Evolutionary conservation across 805 yeast species (phyloP).

Genomic region (Ogataea sp.): DNA sequence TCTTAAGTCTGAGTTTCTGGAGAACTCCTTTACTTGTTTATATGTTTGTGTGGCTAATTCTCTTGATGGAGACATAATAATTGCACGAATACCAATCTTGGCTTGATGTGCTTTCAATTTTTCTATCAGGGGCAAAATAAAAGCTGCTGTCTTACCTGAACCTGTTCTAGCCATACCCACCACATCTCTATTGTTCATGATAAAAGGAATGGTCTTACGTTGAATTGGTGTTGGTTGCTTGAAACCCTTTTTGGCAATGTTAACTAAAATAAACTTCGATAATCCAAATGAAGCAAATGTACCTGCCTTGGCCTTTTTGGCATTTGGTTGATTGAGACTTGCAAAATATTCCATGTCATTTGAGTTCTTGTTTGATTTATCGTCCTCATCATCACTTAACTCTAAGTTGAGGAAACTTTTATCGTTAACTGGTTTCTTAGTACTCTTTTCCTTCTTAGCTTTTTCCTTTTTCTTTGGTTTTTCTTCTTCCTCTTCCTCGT

Average conservation of each 20-base stretch:
- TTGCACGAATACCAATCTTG: slow-evolving; percentile 81
- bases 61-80: slow-evolving; percentile 89
- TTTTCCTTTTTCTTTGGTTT: slow-evolving; percentile 19
- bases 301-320: slow-evolving; percentile 63
- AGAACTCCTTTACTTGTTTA: slow-evolving; percentile 81
- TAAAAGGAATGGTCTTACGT: slow-evolving; percentile 87
- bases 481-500: slow-evolving; percentile 25
- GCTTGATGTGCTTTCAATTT: slow-evolving; percentile 77
- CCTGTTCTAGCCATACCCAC: slow-evolving; percentile 99
- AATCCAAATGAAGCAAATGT: slow-evolving; percentile 88
- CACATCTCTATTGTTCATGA: slow-evolving; percentile 82
- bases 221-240: slow-evolving; percentile 97
- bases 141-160: slow-evolving; percentile 98
- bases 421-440: slow-evolving; percentile 2
- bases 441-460: slow-evolving; percentile 9
- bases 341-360: slow-evolving; percentile 27
- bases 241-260: slow-evolving; percentile 78
- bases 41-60: slow-evolving; percentile 92
- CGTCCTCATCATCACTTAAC: slow-evolving; percentile 35
- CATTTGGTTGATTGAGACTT: slow-evolving; percentile 21
- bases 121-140: slow-evolving; percentile 83
- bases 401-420: slow-evolving; percentile 25
- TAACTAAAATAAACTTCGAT: slow-evolving; percentile 58
- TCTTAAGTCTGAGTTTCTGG: slow-evolving; percentile 76
- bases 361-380: slow-evolving; percentile 25